Conservation (phyloP, 805 yeast species). For the Saccharomycopsis sp. region DNA sequence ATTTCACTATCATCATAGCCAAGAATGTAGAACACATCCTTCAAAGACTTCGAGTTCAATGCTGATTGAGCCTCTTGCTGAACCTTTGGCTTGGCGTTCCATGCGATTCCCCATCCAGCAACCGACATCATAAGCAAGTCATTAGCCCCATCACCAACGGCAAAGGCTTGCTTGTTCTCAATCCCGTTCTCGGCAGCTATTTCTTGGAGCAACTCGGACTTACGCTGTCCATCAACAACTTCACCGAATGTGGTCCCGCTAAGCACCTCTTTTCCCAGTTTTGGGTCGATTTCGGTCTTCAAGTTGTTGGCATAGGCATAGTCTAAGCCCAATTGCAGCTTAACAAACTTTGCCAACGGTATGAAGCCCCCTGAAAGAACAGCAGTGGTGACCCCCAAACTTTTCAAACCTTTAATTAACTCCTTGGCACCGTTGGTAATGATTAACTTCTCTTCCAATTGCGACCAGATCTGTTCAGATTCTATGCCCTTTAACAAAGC, state of each 20-base stretch:
- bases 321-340: conserved; percentile 62
- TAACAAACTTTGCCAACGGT: conserved; percentile 76
- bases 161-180: conserved; percentile 51
- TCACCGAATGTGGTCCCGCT: conserved; percentile 76
- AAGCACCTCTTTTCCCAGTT: conserved; percentile 40
- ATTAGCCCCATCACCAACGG: conserved; percentile 97
- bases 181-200: conserved; percentile 52
- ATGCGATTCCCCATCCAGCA: conserved; percentile 93
- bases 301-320: conserved; percentile 83
- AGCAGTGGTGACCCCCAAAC: conserved; percentile 61
- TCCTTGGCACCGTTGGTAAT: conserved; percentile 86
- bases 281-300: conserved; percentile 37
- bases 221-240: conserved; percentile 78
- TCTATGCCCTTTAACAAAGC: conserved; percentile 76
- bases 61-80: conserved; percentile 77
- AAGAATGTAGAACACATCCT: conserved; percentile 72
- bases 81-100: conserved; percentile 95
- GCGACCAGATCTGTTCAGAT: conserved; percentile 67
- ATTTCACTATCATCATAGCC: conserved; percentile 64
- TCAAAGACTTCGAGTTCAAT: conserved; percentile 65
- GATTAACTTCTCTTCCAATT: conserved; percentile 57
- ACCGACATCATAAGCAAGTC: conserved; percentile 86
- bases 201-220: conserved; percentile 63
- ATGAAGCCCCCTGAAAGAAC: conserved; percentile 94
- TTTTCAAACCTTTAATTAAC: conserved; percentile 55